Conservation (phyloP, 1,139 yeast species). For the Ogataea hybrid region DNA sequence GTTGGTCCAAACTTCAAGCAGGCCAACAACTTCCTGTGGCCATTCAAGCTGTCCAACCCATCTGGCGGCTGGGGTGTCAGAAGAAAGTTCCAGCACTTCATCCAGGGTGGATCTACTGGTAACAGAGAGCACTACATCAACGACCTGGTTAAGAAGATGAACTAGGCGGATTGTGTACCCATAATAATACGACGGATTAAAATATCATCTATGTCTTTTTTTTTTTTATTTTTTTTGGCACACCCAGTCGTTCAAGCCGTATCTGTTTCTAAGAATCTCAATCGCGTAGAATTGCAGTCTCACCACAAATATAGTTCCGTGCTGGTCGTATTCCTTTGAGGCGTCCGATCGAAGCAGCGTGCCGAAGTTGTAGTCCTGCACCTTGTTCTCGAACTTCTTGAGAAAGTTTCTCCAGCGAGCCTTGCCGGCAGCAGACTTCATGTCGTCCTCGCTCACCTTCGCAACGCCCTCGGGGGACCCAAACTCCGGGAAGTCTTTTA, state of each 20-base stretch:
- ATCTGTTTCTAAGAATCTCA: constrained; percentile 90
- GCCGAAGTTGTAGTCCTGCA: constrained; percentile 94
- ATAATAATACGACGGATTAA: constrained; percentile 7
- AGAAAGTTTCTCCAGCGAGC: constrained; percentile 89
- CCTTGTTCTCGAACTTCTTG: constrained; percentile 70
- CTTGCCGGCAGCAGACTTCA: constrained; percentile 81
- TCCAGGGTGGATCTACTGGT: constrained; percentile 99
- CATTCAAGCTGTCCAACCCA: constrained; percentile 99
- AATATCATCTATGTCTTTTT: not conserved
- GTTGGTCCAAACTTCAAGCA: constrained; percentile 99
- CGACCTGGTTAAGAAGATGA: constrained; percentile 96
- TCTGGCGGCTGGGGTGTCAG: constrained; percentile 99
- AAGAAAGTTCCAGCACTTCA: constrained; percentile 99
- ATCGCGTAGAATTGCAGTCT: constrained; percentile 93
- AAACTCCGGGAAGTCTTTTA: constrained; percentile 84
- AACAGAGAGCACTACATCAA: constrained; percentile 99
- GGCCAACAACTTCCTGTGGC: constrained; percentile 99
- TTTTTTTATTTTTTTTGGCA: constrained; percentile 14
- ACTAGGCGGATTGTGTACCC: constrained; percentile 44
- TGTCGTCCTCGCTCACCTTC: constrained; percentile 67
- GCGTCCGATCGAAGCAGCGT: constrained; percentile 78
- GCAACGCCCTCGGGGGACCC: constrained; percentile 54
- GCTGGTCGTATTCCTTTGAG: constrained; percentile 74
- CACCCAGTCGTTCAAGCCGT: constrained; percentile 92
- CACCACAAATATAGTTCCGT: constrained; percentile 84